Percentiles rank a stretch among this genome's conserved stretches.
phyloP scores from a whole-genome alignment of 306 rosid species.

The Hippophae tibetana region DNA sequence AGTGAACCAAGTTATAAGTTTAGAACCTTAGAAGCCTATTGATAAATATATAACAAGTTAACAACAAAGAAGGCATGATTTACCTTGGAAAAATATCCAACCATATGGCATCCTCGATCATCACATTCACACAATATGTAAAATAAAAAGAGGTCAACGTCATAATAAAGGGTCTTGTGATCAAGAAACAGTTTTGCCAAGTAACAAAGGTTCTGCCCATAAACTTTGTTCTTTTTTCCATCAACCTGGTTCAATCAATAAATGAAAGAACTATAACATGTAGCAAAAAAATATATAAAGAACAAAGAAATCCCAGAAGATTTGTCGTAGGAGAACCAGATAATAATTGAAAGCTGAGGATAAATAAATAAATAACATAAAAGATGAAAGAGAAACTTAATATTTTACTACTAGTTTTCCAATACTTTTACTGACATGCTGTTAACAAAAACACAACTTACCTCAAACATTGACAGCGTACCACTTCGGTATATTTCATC shows the following conservation, averaged over 20 bases:
- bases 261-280: conserved; percentile 9
- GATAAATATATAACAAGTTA: too few relatives aligned
- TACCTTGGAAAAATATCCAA: conserved; percentile 98
- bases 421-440: conserved; percentile 1
- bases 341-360: not conserved
- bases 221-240: conserved; percentile 98
- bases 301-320: not conserved
- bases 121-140: conserved; percentile 93
- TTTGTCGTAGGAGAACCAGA: not conserved
- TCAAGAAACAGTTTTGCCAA: conserved; percentile 95
- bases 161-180: conserved; percentile 98
- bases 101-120: conserved; percentile 99
- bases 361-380: not conserved
- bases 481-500: conserved; percentile 97
- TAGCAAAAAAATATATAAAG: not conserved
- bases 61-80: too few relatives aligned
- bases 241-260: conserved; percentile 63
- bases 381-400: not conserved
- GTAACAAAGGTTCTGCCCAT: conserved; percentile 98
- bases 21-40: too few relatives aligned
- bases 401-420: not conserved
- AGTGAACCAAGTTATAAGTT: too few relatives aligned
- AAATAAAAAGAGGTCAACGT: conserved; percentile 92
- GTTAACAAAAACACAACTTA: conserved; percentile 22
- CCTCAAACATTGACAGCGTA: conserved; percentile 99